Evolutionary conservation across 2,329 filamentous ascomycete species (phyloP), one percentile per base, ranked within the genome.

Genomic region (Cryphonectria radicalis): DNA sequence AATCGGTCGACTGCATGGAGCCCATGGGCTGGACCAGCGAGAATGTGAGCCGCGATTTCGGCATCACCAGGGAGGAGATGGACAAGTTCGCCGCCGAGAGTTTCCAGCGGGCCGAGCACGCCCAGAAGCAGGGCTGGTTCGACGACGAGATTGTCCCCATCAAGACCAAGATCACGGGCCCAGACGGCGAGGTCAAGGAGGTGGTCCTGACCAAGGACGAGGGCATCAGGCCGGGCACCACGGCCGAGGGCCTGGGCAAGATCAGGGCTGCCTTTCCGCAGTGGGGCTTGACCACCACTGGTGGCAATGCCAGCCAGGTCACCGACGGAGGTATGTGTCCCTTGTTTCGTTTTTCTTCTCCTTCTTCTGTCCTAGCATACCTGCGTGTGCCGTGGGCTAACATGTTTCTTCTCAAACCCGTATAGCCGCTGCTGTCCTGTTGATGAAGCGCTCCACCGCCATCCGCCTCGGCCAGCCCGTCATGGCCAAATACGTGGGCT

Each of bases 21-120:
- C 93, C 95, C 75, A 99, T 99, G 96, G 96, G 96, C 32, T 97
- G 97, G 89, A 99, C 96, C 3, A 95, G 92, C 72, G 96, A 99
- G 86, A 98, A 98, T 80, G 94, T 99, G 40, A 94, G 92, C 77
- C 90, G 90, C 65, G 96, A 98, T 83, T 98, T 98, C 81, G 89
- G 92, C 79, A 91, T 99, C 79, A 84, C 89, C 2, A 89, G 96
- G 73, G 90, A 95, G 79, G 83, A 84, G 80, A 93, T 98, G 84
- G 96, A 99, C 82, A 85, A 87, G 75, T 98, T 91, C 81, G 93
- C 96, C 0, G 92, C 92, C 13, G 94, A 97, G 84, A 94, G 91
- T 63, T 99, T 94, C 86, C 89, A 91, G 75, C 89, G 94, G 64
- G 96, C 96, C 40, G 96, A 99, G 85, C 86, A 82, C 59, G 95